A percentile compares a stretch with the other conserved stretches of the same genome.
phyloP scores from a whole-genome alignment of 1,139 yeast genomes.

The Candida mesenterica region DNA sequence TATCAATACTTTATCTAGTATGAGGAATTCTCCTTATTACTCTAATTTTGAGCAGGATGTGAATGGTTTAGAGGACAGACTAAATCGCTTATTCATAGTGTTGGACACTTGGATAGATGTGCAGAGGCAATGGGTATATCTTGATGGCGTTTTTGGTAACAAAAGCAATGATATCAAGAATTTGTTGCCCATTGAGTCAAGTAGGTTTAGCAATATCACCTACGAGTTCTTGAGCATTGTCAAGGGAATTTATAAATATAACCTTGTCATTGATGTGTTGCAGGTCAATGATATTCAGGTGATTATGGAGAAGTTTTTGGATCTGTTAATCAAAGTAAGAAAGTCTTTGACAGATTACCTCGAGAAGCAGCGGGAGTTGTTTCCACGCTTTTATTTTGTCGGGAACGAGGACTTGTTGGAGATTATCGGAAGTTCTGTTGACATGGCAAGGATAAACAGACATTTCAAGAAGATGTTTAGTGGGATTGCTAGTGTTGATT shows the following conservation, averaged over 20 bases:
- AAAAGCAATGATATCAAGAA: constrained; percentile 51
- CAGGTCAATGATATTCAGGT: constrained; percentile 50
- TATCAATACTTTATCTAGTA: constrained; percentile 60
- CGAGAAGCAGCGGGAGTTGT: constrained; percentile 73
- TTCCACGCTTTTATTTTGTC: constrained; percentile 82
- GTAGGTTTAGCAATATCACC: constrained; percentile 65
- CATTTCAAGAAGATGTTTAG: constrained; percentile 74
- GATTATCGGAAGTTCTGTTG: constrained; percentile 66
- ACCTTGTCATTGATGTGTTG: constrained; percentile 58
- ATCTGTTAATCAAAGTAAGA: constrained; percentile 56
- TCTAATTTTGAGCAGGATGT: constrained; percentile 62
- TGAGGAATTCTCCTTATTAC: constrained; percentile 70
- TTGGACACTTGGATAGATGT: constrained; percentile 79
- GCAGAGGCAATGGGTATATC: constrained; percentile 86
- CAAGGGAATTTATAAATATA: constrained; percentile 49
- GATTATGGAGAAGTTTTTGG: constrained; percentile 52
- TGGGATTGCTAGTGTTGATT: constrained; percentile 53
- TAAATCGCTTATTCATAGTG: constrained; percentile 51
- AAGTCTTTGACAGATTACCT: constrained; percentile 74
- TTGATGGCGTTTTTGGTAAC: constrained; percentile 74
- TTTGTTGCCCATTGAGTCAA: constrained; percentile 67
- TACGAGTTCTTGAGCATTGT: constrained; percentile 57
- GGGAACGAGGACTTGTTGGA: constrained; percentile 91
- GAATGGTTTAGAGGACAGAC: constrained; percentile 51
- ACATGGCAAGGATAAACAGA: constrained; percentile 49